phyloP scores from a whole-genome alignment of 2,329 filamentous ascomycete genomes.

The Decorospora gaudefroyi region DNA sequence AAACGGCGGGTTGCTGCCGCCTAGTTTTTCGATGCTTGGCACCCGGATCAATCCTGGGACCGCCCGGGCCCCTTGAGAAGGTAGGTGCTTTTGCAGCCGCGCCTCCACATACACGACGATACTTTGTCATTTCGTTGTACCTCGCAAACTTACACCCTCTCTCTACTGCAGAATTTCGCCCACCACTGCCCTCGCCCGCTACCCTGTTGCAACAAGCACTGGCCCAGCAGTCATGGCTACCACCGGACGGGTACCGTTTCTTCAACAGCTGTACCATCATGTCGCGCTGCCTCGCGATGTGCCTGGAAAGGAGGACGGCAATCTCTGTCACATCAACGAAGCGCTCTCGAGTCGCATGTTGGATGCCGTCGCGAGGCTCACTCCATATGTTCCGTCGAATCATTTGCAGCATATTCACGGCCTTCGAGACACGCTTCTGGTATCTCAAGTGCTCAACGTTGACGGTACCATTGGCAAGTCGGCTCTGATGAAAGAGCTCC shows the following conservation, averaged over 20 bases:
- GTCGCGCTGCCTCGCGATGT: slow-evolving; percentile 48
- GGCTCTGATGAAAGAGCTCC: slow-evolving; percentile 26
- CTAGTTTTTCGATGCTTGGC: slow-evolving; percentile 2
- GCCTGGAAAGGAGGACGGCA: slow-evolving; percentile 43
- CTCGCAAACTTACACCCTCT: not conserved
- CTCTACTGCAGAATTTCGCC: not conserved
- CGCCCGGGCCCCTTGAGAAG: not conserved
- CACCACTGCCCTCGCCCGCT: slow-evolving; percentile 1
- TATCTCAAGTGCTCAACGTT: slow-evolving; percentile 28
- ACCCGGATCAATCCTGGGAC: not conserved
- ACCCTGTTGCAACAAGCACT: slow-evolving; percentile 6
- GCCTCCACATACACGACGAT: not conserved
- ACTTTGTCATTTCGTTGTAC: not conserved
- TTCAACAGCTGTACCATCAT: slow-evolving; percentile 44
- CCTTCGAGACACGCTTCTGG: slow-evolving; percentile 21
- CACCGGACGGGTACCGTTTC: slow-evolving; percentile 11
- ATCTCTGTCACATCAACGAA: slow-evolving; percentile 32
- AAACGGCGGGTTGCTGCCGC: not conserved
- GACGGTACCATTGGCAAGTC: slow-evolving; percentile 31
- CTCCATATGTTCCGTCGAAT: slow-evolving; percentile 11
- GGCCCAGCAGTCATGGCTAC: slow-evolving; percentile 24
- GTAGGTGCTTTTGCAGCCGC: not conserved
- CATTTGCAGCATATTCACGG: slow-evolving; percentile 19
- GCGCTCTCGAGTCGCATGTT: slow-evolving; percentile 40
- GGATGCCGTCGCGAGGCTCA: slow-evolving; percentile 27